A percentile compares a stretch with the other conserved stretches of the same genome.
These are phyloP conservation scores for Metschnikowia borealis DNA, from an alignment of 805 yeast genomes.

Conservation along the genomic window DNA sequence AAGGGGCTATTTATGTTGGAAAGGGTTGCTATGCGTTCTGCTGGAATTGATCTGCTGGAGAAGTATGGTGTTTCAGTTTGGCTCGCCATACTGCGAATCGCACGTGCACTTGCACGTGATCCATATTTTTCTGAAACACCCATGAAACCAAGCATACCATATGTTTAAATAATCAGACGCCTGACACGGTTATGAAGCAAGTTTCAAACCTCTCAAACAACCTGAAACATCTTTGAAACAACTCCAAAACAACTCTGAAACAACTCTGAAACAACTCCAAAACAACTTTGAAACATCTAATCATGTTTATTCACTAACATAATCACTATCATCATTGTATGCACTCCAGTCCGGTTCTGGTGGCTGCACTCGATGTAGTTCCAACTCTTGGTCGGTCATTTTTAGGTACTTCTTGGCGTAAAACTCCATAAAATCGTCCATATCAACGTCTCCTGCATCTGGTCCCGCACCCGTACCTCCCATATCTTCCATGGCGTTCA, in stretches of 20 bases:
- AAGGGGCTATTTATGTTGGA: background rate
- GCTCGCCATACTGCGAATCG: background rate
- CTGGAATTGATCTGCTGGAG: background rate
- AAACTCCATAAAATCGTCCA: constrained; percentile 16
- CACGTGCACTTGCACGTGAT: background rate
- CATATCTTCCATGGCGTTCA: background rate
- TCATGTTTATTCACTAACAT: constrained; percentile 3
- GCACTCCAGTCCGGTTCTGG: constrained; percentile 8
- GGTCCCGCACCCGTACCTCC: background rate
- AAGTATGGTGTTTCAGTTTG: background rate
- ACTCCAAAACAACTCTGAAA: too few species aligned
- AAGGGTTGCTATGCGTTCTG: background rate
- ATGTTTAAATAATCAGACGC: too few species aligned
- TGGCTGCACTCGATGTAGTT: constrained; percentile 4
- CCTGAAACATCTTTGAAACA: too few species aligned
- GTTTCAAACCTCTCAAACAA: too few species aligned
- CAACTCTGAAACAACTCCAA: too few species aligned
- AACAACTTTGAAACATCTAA: too few species aligned
- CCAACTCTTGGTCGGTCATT: constrained; percentile 7
- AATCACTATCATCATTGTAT: constrained; percentile 15
- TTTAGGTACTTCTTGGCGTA: constrained; percentile 11
- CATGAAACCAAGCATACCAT: too few species aligned
- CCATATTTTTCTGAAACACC: background rate
- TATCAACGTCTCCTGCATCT: constrained; percentile 7
- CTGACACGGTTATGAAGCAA: too few species aligned